Evolutionary conservation across 2,329 filamentous ascomycete genomes (phyloP), one percentile per base, ranked within the genome.

Genomic region (Clonostachys solani): DNA sequence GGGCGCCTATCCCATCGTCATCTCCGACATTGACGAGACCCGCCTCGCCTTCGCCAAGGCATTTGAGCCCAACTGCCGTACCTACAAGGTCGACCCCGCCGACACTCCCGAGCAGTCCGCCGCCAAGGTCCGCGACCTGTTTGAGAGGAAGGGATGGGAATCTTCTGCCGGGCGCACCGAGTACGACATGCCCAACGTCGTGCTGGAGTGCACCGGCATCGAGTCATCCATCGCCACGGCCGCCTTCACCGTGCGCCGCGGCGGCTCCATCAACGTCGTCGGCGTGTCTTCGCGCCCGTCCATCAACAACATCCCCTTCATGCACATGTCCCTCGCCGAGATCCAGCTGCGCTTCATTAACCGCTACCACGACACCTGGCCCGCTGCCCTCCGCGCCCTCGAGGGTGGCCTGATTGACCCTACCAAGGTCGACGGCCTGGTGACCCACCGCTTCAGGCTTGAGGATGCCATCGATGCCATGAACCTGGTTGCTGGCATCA

Each of bases 341-440:
- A 75, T 78, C 50, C 74, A 86, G 54, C 68, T 88, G 23, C 79
- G 77, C 36, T 88, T 88, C 64, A 87, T 87, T 59, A 87, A 88
- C 60, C 73, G 84, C 7, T 38, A 38, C 36, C 36, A 38, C 36
- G 36, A 87, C 56, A 87, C 83, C 0, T 88, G 84, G 84, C 83
- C 84, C 0, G 74, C 78, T 0, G 84, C 80, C 0, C 83, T 88
- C 34, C 71, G 77, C 7, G 80, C 78, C 43, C 58, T 88, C 29
- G 73, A 71, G 38, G 79, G 81, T 5, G 77, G 77, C 0, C 71
- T 86, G 2, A 58, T 88, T 9, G 75, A 86, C 56, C 36, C 36
- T 3, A 18, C 15, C 3, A 38, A 38, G 36, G 36, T 38, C 36
- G 36, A 18, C 7, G 15, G 36, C 15, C 12, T 38, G 15, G 36